Base-by-base conservation (phyloP, 2,329 filamentous ascomycete species). In the Colletotrichum truncatum region DNA sequence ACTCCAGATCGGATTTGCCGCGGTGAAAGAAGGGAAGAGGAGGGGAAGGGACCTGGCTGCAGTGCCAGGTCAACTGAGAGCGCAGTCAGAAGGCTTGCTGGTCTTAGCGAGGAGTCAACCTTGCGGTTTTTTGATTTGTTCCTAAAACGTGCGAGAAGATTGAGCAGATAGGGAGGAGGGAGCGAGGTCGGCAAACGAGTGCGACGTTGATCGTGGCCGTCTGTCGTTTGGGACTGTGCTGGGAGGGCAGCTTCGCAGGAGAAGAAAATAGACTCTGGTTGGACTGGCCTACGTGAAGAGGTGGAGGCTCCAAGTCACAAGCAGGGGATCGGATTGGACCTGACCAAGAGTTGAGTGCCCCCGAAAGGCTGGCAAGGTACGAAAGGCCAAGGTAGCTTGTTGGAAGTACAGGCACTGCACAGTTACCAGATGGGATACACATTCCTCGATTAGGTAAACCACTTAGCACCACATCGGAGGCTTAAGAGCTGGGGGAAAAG, bases 11-110 rank as follows among this genome's bases (percentile, higher is more conserved):
- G 52, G 26, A 21, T 25, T 36, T 56, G 58, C 41, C 43, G 51
- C 58, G 57, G 48, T 56, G 51, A 21, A 11, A 32, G 14, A 30
- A 16, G 49, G 28, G 11, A 41, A 39, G 43, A 39, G 41, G 57
- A 62, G 59, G 48, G 45, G 59, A 57, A 58, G 59, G 43, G 52
- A 57, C 64, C 45, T 66, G 64, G 59, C 60, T 49, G 25, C 38
- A 28, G 30, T 52, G 64, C 64, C 62, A 65, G 62, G 51, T 64
- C 64, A 26, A 52, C 36, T 41, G 49, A 34, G 34, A 61, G 32
- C 39, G 56, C 56, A 54, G 30, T 48, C 62, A 45, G 23, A 23
- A 25, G 45, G 60, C 45, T 61, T 38, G 34, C 48, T 52, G 38
- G 25, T 51, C 25, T 53, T 49, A 38, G 55, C 46, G 25, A 30